Evolutionary conservation across 2,329 filamentous ascomycete species (phyloP).

Genomic region (Penicillium hesseltinei): DNA sequence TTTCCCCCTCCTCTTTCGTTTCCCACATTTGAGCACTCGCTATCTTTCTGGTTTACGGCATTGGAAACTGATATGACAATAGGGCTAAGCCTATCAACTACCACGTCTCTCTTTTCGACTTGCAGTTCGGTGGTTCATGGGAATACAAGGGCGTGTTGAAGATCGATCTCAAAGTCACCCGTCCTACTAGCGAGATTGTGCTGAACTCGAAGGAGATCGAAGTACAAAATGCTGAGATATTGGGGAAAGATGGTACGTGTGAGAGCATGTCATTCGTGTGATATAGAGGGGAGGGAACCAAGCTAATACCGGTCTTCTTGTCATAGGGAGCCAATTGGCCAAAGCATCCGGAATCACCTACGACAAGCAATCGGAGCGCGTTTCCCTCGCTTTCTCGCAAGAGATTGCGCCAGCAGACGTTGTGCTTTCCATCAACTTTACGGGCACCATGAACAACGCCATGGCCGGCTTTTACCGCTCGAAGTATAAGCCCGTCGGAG

Average conservation of each 20-base stretch:
- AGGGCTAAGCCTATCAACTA: slow-evolving; percentile 85
- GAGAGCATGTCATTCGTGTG: not conserved
- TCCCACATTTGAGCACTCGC: not conserved
- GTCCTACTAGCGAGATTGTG: slow-evolving; percentile 71
- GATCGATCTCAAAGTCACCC: slow-evolving; percentile 72
- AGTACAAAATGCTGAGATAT: slow-evolving; percentile 59
- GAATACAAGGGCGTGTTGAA: slow-evolving; percentile 81
- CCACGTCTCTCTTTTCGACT: slow-evolving; percentile 72
- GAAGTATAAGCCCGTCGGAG: slow-evolving; percentile 79
- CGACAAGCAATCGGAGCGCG: slow-evolving; percentile 80
- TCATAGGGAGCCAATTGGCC: slow-evolving; percentile 28
- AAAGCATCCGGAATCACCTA: slow-evolving; percentile 70
- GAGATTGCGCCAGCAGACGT: slow-evolving; percentile 67
- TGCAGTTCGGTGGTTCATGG: slow-evolving; percentile 71
- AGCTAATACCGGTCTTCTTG: not conserved
- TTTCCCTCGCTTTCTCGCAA: slow-evolving; percentile 71
- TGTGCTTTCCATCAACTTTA: slow-evolving; percentile 70
- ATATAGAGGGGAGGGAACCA: not conserved
- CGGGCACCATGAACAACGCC: slow-evolving; percentile 79
- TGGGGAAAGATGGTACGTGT: slow-evolving; percentile 35
- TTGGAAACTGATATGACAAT: slow-evolving; percentile 9
- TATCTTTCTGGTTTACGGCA: not conserved
- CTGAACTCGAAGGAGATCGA: slow-evolving; percentile 85
- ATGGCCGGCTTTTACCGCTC: slow-evolving; percentile 94
- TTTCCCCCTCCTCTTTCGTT: not conserved